phyloP scores from a whole-genome alignment of 257 asterid genomes.

The Asclepias syriaca region DNA sequence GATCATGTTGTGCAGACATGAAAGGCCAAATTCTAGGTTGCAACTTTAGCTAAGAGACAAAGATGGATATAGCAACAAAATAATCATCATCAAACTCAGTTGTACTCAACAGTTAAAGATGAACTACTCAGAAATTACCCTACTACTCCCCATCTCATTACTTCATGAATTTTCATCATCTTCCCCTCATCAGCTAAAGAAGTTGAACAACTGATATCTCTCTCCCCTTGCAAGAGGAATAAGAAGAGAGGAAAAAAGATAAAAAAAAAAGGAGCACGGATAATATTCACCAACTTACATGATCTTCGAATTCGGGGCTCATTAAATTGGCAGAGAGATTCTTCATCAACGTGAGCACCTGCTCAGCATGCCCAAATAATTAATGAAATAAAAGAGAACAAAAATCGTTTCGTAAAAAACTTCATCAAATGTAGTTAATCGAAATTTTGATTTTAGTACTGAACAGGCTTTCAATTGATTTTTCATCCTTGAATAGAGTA shows the following conservation, averaged over 20 bases:
- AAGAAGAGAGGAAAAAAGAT: neutral
- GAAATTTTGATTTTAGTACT: neutral
- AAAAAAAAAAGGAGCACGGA: neutral
- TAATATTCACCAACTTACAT: conserved; percentile 39
- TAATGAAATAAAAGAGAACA: neutral
- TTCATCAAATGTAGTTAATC: neutral
- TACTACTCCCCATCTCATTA: neutral
- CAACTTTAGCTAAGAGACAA: too few species aligned
- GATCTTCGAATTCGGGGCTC: conserved; percentile 79
- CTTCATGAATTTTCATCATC: neutral
- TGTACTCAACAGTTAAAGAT: neutral
- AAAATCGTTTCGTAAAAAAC: neutral
- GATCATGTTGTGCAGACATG: too few species aligned
- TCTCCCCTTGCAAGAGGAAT: too few species aligned
- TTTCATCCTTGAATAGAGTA: neutral
- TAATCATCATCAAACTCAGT: neutral
- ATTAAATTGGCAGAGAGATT: conserved; percentile 65
- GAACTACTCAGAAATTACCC: neutral
- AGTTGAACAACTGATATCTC: neutral
- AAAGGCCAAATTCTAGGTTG: too few species aligned
- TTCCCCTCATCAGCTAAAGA: neutral
- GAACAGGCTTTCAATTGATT: too few species aligned
- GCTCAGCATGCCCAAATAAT: conserved; percentile 7
- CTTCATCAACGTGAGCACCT: conserved; percentile 76
- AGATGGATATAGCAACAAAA: too few species aligned